Conservation (phyloP, 2,329 filamentous ascomycete species). For the Penicillium expansum region DNA sequence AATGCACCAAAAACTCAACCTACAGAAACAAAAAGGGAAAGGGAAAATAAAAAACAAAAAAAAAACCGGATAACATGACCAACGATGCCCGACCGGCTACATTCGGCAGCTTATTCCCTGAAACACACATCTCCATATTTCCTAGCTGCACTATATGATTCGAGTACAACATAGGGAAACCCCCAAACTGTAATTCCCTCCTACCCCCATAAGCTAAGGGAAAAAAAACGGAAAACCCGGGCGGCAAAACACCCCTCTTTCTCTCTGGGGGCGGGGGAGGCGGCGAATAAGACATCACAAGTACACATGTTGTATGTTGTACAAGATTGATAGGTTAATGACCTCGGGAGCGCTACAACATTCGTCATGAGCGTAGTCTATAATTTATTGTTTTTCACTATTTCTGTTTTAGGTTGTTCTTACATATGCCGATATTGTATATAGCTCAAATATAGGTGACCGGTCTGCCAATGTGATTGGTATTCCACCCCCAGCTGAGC, state of each 20-base stretch:
- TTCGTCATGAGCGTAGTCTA: not conserved
- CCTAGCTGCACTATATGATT: not conserved
- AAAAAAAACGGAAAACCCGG: not conserved
- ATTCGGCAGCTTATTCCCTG: slow-evolving; percentile 2
- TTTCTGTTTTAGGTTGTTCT: not conserved
- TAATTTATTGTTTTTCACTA: not conserved
- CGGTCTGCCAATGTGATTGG: not conserved
- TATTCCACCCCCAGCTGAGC: not conserved
- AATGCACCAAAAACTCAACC: not conserved
- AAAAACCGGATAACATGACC: not conserved
- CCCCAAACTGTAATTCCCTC: not conserved
- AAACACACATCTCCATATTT: not conserved
- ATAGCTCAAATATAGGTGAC: not conserved
- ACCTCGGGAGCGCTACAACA: too few species aligned
- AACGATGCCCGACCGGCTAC: slow-evolving; percentile 10
- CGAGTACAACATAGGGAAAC: not conserved
- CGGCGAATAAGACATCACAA: slow-evolving; percentile 1
- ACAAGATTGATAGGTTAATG: not conserved
- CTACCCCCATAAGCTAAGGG: not conserved
- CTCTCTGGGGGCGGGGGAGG: slow-evolving; percentile 2
- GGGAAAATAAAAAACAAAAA: too few species aligned
- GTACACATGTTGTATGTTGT: not conserved
- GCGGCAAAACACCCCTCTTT: not conserved
- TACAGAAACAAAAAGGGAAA: not conserved
- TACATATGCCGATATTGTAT: not conserved